Evolutionary conservation across 176 grass and related monocot species (phyloP).

Genomic region (Microstegium vimineum): DNA sequence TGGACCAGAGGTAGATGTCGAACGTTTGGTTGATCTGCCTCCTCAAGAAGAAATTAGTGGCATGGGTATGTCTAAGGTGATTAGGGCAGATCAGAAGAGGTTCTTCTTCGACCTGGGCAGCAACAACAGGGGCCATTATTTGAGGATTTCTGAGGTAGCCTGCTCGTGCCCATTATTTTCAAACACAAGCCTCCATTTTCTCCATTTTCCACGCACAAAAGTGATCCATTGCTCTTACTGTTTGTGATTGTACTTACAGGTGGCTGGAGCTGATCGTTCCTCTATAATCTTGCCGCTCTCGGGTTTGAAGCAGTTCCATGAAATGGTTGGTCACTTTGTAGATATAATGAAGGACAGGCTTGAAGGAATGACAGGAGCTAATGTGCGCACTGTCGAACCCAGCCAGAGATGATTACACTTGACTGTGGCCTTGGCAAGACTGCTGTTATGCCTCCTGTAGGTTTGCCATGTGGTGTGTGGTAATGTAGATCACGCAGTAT

Average conservation of each 20-base stretch:
- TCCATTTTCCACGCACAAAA: background rate
- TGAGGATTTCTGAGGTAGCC: constrained; percentile 91
- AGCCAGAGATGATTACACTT: constrained; percentile 71
- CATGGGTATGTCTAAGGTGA: constrained; percentile 91
- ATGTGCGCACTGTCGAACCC: constrained; percentile 70
- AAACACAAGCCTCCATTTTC: background rate
- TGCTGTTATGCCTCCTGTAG: constrained; percentile 57
- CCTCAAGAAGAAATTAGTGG: constrained; percentile 83
- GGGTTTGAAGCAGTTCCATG: constrained; percentile 96
- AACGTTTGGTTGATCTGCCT: constrained; percentile 71
- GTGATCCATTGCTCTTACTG: constrained; percentile 1
- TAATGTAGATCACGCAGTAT: constrained; percentile 54
- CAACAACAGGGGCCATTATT: constrained; percentile 94
- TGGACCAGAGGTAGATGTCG: constrained; percentile 68
- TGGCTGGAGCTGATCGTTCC: constrained; percentile 88
- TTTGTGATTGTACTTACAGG: constrained; percentile 43
- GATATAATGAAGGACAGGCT: constrained; percentile 98
- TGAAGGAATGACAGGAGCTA: constrained; percentile 76
- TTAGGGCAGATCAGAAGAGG: constrained; percentile 95
- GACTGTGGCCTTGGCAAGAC: constrained; percentile 31
- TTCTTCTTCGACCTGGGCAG: constrained; percentile 98
- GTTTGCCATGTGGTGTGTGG: constrained; percentile 52
- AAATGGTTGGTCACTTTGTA: constrained; percentile 98
- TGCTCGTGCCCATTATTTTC: background rate
- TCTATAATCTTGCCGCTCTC: constrained; percentile 96